These are phyloP conservation scores for Piper betle DNA, from an alignment of 164 flowering plant species.

Conservation along the genomic window DNA sequence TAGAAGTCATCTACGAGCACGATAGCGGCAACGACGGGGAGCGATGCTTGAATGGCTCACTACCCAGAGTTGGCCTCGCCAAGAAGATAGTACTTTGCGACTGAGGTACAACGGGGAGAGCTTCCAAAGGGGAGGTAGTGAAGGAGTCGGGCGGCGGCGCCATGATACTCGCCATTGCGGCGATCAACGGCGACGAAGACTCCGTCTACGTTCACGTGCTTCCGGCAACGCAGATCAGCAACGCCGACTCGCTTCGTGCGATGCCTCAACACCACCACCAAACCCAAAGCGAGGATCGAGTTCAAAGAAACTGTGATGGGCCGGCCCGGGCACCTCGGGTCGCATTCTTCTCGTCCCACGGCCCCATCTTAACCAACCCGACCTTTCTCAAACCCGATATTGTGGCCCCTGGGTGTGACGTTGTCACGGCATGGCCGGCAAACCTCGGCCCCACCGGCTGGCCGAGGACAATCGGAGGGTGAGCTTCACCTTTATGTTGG, in stretches of 20 bases:
- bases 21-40: conserved; percentile 38
- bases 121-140: conserved; percentile 60
- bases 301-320: conserved; percentile 65
- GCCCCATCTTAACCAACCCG: conserved; percentile 66
- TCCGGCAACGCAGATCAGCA: conserved; percentile 67
- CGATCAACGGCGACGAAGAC: conserved; percentile 48
- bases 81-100: conserved; percentile 91
- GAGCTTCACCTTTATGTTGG: conserved; percentile 76
- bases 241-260: conserved; percentile 35
- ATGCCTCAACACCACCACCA: conserved; percentile 51
- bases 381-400: conserved; percentile 81
- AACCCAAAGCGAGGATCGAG: conserved; percentile 48
- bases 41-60: conserved; percentile 56
- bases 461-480: conserved; percentile 62
- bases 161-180: conserved; percentile 68
- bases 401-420: conserved; percentile 85
- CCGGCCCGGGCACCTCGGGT: conserved; percentile 59
- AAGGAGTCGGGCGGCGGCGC: conserved; percentile 80
- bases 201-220: conserved; percentile 73
- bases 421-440: conserved; percentile 93
- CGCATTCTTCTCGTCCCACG: conserved; percentile 76
- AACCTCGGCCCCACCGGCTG: conserved; percentile 69
- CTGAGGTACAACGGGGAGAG: conserved; percentile 60
- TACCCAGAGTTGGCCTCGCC: conserved; percentile 38
- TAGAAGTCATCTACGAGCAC: conserved; percentile 47